A percentile compares a stretch with the other conserved stretches of the same genome.
Evolutionary conservation across 768 basidiomycete species (phyloP).

Genomic region (Aureoboletus auriporus): DNA sequence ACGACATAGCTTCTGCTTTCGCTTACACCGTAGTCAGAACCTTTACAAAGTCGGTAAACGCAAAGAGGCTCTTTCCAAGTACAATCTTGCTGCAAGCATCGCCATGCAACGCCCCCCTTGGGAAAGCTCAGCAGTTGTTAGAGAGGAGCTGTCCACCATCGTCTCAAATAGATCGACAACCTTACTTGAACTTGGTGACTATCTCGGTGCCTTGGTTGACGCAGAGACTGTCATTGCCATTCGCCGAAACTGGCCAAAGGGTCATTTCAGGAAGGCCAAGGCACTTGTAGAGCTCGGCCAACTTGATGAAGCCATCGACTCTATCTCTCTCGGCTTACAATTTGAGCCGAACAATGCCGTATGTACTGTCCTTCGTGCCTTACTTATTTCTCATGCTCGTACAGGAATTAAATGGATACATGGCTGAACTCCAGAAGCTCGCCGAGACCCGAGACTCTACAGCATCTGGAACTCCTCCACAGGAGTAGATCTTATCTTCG

Average conservation of each 20-base stretch:
- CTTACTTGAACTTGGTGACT: conserved; percentile 72
- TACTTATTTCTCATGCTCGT: conserved; percentile 5
- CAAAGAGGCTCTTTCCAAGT: conserved; percentile 68
- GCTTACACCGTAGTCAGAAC: conserved; percentile 41
- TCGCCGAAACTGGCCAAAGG: conserved; percentile 90
- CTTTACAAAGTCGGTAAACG: conserved; percentile 75
- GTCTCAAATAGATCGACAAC: conserved; percentile 92
- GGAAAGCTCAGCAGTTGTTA: conserved; percentile 77
- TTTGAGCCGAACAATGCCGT: conserved; percentile 74
- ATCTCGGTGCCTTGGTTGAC: conserved; percentile 75
- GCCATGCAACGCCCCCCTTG: conserved; percentile 83
- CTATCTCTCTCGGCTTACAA: conserved; percentile 76
- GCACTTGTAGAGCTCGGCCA: conserved; percentile 72
- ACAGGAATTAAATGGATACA: conserved; percentile 31
- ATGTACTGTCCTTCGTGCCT: conserved; percentile 9
- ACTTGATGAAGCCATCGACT: conserved; percentile 74
- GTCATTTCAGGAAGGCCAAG: conserved; percentile 91
- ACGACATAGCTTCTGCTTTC: not conserved
- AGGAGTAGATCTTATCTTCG: conserved; percentile 11
- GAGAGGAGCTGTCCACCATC: conserved; percentile 88
- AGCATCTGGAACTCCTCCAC: conserved; percentile 1
- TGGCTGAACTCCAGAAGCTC: conserved; percentile 27
- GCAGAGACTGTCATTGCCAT: conserved; percentile 87
- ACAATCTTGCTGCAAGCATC: conserved; percentile 72
- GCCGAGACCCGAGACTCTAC: conserved; percentile 9